Base-by-base conservation (phyloP, 2,329 filamentous ascomycete species). In the Colletotrichum sp. region DNA sequence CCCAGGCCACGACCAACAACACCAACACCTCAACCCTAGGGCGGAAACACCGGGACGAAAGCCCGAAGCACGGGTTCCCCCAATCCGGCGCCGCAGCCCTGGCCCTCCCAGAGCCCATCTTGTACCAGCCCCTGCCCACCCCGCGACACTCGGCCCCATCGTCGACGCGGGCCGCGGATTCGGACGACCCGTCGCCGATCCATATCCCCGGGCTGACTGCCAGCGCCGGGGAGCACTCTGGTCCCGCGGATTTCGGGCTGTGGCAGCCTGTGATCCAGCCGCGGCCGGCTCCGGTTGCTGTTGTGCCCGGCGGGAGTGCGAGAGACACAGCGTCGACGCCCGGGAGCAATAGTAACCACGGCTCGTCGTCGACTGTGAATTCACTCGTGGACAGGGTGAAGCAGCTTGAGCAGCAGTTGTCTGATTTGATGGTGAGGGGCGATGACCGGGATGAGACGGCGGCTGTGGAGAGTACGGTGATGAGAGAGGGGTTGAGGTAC, bases 331-430 rank as follows among this genome's bases (percentile, higher is more conserved):
- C 32, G 2, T 80, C 73, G 80, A 82, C 67, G 59, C 79, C 72
- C 36, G 78, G 64, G 62, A 73, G 44, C 1, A 52, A 21, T 21
- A 52, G 75, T n/a, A 44, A 72, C 15, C 52, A 62, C 26, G 44
- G 70, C 8, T 67, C 76, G 21, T 78, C 80, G 57, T 79, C 81
- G 26, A 81, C 83, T 71, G 79, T 80, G 15, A 76, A 78, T 16
- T 76, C 82, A 3, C 80, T 88, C 30, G 79, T 84, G 36, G 82
- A 85, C 2, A 82, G 86, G 55, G 83, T 89, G 5, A 83, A 82
- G 13, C 83, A 88, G 26, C 84, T 89, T 7, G 87, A 89, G 75
- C 83, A 87, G 76, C 86, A 86, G 78, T 80, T 89, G 6, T 75
- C 75, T 2, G 71, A 71, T 26, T 44, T 76, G 2, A 49, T 52